A percentile compares a stretch with the other conserved stretches of the same genome.
phyloP scores from a whole-genome alignment of 2,329 filamentous ascomycete genomes.

The Akanthomyces dipterigenus region DNA sequence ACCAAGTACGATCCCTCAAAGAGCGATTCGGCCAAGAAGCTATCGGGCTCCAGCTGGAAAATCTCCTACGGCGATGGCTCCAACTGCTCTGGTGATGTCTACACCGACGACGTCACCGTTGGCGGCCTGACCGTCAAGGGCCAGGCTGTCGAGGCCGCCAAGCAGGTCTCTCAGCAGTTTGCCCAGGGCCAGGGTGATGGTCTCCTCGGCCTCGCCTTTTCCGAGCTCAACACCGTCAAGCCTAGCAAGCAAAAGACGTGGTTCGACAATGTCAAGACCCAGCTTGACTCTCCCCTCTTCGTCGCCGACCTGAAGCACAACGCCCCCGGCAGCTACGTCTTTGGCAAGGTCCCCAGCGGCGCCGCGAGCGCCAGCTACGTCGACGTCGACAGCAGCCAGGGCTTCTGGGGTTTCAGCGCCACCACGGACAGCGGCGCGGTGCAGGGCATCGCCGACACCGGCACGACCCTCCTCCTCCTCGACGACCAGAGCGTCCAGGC shows the following conservation, averaged over 20 bases:
- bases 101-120: conserved; percentile 36
- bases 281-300: conserved; percentile 43
- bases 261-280: conserved; percentile 26
- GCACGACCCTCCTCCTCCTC: conserved; percentile 57
- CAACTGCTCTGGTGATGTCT: conserved; percentile 36
- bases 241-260: conserved; percentile 40
- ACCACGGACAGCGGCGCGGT: conserved; percentile 21
- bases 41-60: conserved; percentile 33
- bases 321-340: conserved; percentile 55
- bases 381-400: conserved; percentile 52
- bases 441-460: conserved; percentile 49
- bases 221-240: conserved; percentile 34
- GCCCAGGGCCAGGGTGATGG: conserved; percentile 37
- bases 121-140: conserved; percentile 33
- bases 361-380: conserved; percentile 54
- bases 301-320: conserved; percentile 60
- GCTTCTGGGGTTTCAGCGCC: conserved; percentile 51
- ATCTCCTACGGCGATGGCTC: conserved; percentile 41
- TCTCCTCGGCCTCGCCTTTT: conserved; percentile 30
- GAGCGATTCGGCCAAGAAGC: conserved; percentile 31
- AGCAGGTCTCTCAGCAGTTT: conserved; percentile 31
- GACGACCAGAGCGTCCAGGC: conserved; percentile 42
- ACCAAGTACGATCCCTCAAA: conserved; percentile 30
- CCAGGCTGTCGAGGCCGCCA: conserved; percentile 39
- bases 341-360: conserved; percentile 51